Evolutionary conservation across 2,329 filamentous ascomycete species (phyloP), one percentile per base, ranked within the genome.

Genomic region (Teratosphaeria epicoccoides): DNA sequence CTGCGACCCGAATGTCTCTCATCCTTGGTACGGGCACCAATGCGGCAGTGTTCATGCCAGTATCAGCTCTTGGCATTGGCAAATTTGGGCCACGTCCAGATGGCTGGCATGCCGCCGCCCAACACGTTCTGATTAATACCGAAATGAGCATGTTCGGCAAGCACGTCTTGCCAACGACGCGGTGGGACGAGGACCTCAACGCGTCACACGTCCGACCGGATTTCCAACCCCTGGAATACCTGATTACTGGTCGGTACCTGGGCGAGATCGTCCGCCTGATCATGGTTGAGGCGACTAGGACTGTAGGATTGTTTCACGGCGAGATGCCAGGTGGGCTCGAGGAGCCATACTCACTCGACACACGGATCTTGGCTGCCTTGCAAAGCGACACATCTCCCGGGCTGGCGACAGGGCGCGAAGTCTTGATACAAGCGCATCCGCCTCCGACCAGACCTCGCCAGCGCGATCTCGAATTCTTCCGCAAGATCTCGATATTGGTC

Each of bases 141-240:
- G 81, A 84, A 62, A 70, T 83, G 59, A 82, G 80, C 69, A 83
- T 84, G 80, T 83, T 83, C 56, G 81, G 78, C 46, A 75, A 79
- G 52, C 70, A 75, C 22, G 72, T 82, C 24, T 71, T 82, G 33
- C 78, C 79, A 1, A 75, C 73, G 57, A 82, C 80, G 5, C 71
- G 76, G 12, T 84, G 80, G 80, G 81, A 84, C 57, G 77, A 82
- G 6, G 60, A 73, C 25, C 69, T 84, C 47, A 83, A 83, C 63
- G 65, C 68, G 24, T 73, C 71, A 5, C 81, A 84, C 59, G 61
- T 74, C 14, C 69, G 75, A 9, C 81, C 81, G 0, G 78, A 82
- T 65, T 84, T 83, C 57, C 81, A 84, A 58, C 81, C 81, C 1
- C 72, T 84, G 52, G 81, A 84, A 61, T 80, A 83, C 59, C 76